phyloP scores from a whole-genome alignment of 139 green algal genomes.

The Chlorella sorokiniana region DNA sequence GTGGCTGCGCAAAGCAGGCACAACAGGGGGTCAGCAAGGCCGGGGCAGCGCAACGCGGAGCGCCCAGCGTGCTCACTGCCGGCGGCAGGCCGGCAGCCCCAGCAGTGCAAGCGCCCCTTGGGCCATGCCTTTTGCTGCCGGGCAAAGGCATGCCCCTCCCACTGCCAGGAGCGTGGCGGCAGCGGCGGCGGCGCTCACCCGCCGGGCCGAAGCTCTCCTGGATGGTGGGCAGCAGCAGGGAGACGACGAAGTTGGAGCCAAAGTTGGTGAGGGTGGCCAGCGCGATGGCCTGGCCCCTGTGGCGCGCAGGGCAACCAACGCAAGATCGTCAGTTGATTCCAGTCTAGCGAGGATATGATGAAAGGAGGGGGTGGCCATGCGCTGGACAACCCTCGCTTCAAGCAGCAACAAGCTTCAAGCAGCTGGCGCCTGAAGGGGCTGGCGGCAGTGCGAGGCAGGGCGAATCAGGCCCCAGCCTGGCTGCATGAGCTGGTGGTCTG shows the following conservation, averaged over 20 bases:
- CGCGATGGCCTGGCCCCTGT: constrained; percentile 74
- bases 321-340: no score
- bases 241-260: constrained; percentile 85
- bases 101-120: background rate
- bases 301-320: background rate
- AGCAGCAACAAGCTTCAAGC: background rate
- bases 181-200: background rate
- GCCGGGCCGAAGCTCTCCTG: constrained; percentile 68
- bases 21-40: background rate
- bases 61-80: no score
- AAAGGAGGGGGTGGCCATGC: background rate
- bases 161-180: background rate
- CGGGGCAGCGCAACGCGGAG: no score
- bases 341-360: no score
- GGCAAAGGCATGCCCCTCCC: no score
- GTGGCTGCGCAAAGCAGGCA: constrained; percentile 42
- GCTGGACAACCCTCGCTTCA: background rate
- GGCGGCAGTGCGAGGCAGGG: background rate
- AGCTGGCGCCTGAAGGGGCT: background rate
- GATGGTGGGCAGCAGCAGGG: constrained; percentile 67
- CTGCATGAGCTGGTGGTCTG: no score
- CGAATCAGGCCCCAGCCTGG: background rate
- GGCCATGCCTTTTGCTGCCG: background rate
- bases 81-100: background rate
- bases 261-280: constrained; percentile 92